Evolutionary conservation across 257 asterid genomes (phyloP), one percentile per base, ranked within the genome.

Genomic region (Plantago major): DNA sequence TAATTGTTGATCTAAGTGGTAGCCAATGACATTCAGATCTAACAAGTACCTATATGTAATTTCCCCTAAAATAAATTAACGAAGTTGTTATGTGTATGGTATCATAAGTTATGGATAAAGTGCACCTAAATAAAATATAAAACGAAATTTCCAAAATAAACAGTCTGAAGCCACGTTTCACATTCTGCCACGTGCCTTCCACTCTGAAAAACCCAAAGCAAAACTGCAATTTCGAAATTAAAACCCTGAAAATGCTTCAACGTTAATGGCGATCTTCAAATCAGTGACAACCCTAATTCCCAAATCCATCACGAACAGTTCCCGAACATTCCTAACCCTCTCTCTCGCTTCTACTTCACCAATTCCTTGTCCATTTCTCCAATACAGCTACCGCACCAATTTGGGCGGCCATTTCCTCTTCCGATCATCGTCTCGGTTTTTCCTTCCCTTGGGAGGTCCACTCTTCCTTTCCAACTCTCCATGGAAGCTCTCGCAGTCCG

Each of bases 401-500:
- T 67, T 44, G 44, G 79, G 70, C 71, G 78, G 71, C 38, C 83
- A 77, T 54, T 72, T 78, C 63, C 87, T 82, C 58, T 80, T 80
- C 60, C 88, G 78, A 42, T 68, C 82, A 66, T 69, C 75, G 16
- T 53, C 33, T 16, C 58, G 14, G 72, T 71, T 77, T 67, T 65
- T 74, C 44, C 68, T 69, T 52, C 94, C 95, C 4, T 67, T 74
- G 47, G 58, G 72, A 11, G 88, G 86, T 5, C 95, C 98, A 11
- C 80, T 83, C 6, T 87, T 87, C 75, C 93, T 87, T 10, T 74
- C 86, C 68, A 84, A 79, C 30, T 90, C 95, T n/a, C 97, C 95
- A 0, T 92, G 94, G 86, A 81, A 84, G 71, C 96, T 92, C 64
- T 81, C 90, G 30, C 96, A 93, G 78, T 87, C 86, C 30, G 74